Percentiles rank a stretch among this genome's conserved stretches.
Conservation (phyloP, 2,329 filamentous ascomycete genomes). For the Cladosporium cucumerinum region DNA sequence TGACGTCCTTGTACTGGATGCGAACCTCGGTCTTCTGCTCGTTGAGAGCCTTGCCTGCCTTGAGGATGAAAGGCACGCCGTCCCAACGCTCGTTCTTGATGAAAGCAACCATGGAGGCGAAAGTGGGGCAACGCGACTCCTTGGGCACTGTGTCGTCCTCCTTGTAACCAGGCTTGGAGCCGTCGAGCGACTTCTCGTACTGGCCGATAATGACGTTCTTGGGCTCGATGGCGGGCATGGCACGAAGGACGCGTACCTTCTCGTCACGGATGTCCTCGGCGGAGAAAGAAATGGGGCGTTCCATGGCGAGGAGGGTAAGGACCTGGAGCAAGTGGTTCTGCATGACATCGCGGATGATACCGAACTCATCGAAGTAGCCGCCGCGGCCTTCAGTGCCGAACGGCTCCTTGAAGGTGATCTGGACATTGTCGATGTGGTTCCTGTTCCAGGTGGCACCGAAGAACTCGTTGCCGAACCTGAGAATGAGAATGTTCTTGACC, state of each 20-base stretch:
- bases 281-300: slow-evolving; percentile 96
- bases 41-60: slow-evolving; percentile 95
- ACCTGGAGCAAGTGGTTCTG: slow-evolving; percentile 98
- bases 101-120: slow-evolving; percentile 94
- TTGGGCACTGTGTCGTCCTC: slow-evolving; percentile 98
- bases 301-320: slow-evolving; percentile 93
- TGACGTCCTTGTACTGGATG: slow-evolving; percentile 99
- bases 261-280: slow-evolving; percentile 98
- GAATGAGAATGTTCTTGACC: slow-evolving; percentile 99
- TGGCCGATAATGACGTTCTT: slow-evolving; percentile 99
- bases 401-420: slow-evolving; percentile 99
- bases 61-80: slow-evolving; percentile 97
- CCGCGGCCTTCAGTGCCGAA: slow-evolving; percentile 97
- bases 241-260: slow-evolving; percentile 92
- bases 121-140: slow-evolving; percentile 95
- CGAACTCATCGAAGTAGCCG: slow-evolving; percentile 99
- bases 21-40: slow-evolving; percentile 99
- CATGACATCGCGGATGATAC: slow-evolving; percentile 99
- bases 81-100: slow-evolving; percentile 99
- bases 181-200: slow-evolving; percentile 93
- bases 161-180: slow-evolving; percentile 95
- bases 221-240: slow-evolving; percentile 90
- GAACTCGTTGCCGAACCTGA: slow-evolving; percentile 98
- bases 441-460: slow-evolving; percentile 98
- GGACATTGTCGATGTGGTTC: slow-evolving; percentile 98